A percentile compares a stretch with the other conserved stretches of the same genome.
phyloP scores from a whole-genome alignment of 208 protist genomes.

The Trypanosoma mega region DNA sequence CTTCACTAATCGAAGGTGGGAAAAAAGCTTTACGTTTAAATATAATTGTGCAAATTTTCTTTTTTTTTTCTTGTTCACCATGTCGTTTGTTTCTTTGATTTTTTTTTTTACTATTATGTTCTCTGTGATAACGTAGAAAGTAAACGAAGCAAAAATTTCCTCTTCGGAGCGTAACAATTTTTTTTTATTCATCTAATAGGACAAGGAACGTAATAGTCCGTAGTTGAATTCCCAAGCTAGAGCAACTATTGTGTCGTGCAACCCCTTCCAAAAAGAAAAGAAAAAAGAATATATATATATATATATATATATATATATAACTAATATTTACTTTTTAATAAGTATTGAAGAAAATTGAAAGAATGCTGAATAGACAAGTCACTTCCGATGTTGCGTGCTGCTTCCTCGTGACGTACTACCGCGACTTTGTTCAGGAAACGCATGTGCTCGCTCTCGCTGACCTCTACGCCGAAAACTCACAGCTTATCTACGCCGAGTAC shows the following conservation, averaged over 20 bases:
- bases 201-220: no score
- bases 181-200: no score
- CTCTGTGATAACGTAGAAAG: not conserved
- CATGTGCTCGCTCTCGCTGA: conserved; percentile 46
- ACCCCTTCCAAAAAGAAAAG: no score
- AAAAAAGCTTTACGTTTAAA: no score
- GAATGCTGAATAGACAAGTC: conserved; percentile 45
- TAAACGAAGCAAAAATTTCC: not conserved
- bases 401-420: conserved; percentile 83
- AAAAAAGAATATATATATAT: conserved; percentile 3
- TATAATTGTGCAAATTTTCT: no score
- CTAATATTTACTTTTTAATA: conserved; percentile 10
- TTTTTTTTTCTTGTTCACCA: not conserved
- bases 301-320: conserved; percentile 17
- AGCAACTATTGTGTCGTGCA: no score
- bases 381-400: conserved; percentile 54
- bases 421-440: conserved; percentile 60
- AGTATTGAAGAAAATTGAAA: not conserved
- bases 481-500: conserved; percentile 55
- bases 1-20: not conserved
- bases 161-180: not conserved
- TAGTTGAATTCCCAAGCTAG: no score
- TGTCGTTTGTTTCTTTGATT: not conserved
- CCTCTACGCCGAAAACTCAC: conserved; percentile 69
- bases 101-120: conserved; percentile 6